phyloP scores from a whole-genome alignment of 345 rosid species.

The Pistacia vera region DNA sequence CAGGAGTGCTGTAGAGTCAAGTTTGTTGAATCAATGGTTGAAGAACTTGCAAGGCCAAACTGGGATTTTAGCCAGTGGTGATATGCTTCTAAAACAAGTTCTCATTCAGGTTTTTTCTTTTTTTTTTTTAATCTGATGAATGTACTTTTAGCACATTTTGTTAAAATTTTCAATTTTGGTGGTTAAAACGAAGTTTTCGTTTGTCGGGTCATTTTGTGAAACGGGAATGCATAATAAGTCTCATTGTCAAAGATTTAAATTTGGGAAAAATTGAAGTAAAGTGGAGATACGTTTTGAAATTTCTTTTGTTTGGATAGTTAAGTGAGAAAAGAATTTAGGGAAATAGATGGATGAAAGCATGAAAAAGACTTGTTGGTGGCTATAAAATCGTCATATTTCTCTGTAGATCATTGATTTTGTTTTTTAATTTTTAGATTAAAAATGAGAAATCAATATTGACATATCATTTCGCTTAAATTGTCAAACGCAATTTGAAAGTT shows the following conservation, averaged over 20 bases:
- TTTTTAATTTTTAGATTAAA: background rate
- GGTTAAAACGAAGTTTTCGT: background rate
- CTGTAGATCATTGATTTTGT: background rate
- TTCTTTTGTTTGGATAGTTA: background rate
- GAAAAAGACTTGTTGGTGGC: background rate
- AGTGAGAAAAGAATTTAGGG: background rate
- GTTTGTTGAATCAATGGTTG: conserved; percentile 81
- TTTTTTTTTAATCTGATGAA: background rate
- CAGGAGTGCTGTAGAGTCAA: conserved; percentile 76
- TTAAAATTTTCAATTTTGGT: conserved; percentile 7
- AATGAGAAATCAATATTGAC: background rate
- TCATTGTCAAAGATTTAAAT: background rate
- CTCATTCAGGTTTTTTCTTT: conserved; percentile 60
- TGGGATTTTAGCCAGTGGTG: conserved; percentile 71
- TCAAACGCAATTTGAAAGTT: background rate
- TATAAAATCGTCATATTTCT: too few relatives aligned
- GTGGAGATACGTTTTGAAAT: too few relatives aligned
- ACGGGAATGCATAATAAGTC: background rate
- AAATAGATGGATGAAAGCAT: background rate
- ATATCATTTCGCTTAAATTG: background rate
- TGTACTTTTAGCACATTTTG: background rate
- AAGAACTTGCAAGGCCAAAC: conserved; percentile 67
- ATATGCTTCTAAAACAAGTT: conserved; percentile 60
- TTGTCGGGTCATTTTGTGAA: background rate
- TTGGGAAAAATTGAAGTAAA: background rate